Conservation (phyloP, 169 alveolate species). For the Cryptosporidium canis region DNA sequence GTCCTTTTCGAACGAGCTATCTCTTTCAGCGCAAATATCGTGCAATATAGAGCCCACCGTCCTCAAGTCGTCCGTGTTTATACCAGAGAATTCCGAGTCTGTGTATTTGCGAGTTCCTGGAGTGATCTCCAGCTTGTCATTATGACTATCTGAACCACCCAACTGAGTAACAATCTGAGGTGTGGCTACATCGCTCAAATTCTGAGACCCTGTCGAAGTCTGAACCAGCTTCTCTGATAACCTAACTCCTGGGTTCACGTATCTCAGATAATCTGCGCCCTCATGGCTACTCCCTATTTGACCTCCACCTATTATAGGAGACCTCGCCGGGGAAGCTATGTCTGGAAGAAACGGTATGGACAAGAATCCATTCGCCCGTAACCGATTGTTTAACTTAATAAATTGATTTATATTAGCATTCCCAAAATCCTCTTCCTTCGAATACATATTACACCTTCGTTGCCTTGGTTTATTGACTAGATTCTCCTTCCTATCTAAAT, state of each 20-base stretch:
- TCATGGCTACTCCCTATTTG: background rate
- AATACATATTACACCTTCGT: background rate
- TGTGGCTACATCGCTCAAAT: background rate
- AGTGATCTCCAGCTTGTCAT: constrained; percentile 30
- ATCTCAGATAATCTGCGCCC: background rate
- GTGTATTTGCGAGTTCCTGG: constrained; percentile 14
- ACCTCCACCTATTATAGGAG: background rate
- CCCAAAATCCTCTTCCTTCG: constrained; percentile 34
- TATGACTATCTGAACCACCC: background rate
- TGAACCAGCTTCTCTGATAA: constrained; percentile 19
- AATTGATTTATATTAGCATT: constrained; percentile 44
- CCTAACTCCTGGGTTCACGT: background rate
- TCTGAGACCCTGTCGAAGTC: constrained; percentile 1
- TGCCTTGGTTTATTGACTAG: background rate
- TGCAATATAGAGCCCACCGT: constrained; percentile 67
- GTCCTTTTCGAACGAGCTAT: background rate
- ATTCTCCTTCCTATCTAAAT: background rate
- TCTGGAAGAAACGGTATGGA: constrained; percentile 68
- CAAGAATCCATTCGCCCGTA: constrained; percentile 54
- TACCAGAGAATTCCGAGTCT: constrained; percentile 24
- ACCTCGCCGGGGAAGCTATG: constrained; percentile 50
- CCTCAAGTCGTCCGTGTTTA: constrained; percentile 46
- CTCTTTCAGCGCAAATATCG: constrained; percentile 24
- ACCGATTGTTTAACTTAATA: constrained; percentile 36
- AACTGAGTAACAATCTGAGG: constrained; percentile 2